Evolutionary conservation across 345 rosid genomes (phyloP).

Genomic region (Syzygium oleosum): DNA sequence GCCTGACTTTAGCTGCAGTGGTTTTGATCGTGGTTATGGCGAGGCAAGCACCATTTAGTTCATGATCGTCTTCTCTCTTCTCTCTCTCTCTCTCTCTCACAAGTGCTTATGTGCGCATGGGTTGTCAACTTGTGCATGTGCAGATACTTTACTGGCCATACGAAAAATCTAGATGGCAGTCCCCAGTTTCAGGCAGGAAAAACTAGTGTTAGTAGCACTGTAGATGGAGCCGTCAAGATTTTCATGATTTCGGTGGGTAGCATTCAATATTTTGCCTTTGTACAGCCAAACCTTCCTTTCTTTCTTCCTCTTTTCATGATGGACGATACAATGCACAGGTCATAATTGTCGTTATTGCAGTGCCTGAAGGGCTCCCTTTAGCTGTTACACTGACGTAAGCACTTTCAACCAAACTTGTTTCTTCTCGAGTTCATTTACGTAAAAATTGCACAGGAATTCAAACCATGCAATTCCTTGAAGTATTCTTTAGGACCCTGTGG

Average conservation of each 20-base stretch:
- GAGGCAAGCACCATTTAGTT: not conserved
- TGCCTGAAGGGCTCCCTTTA: slow-evolving; percentile 33
- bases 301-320: not conserved
- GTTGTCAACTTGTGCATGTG: not conserved
- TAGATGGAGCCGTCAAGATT: slow-evolving; percentile 16
- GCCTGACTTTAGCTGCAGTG: slow-evolving; percentile 2
- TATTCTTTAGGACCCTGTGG: too few relatives aligned
- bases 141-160: slow-evolving; percentile 24
- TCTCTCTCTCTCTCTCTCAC: not conserved
- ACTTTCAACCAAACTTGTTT: not conserved
- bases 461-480: too few relatives aligned
- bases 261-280: not conserved
- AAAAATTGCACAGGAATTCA: not conserved
- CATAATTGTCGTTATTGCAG: slow-evolving; percentile 21
- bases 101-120: not conserved
- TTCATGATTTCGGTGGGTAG: slow-evolving; percentile 17
- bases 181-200: slow-evolving; percentile 5
- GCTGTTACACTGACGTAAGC: slow-evolving; percentile 24
- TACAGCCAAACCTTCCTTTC: not conserved
- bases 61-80: not conserved
- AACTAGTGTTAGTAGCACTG: slow-evolving; percentile 9
- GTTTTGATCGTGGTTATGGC: slow-evolving; percentile 16
- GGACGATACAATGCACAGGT: not conserved
- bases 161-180: slow-evolving; percentile 13
- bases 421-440: not conserved